These are phyloP conservation scores for Gynandropsis gynandra DNA, from an alignment of 345 rosid species.

Conservation along the genomic window DNA sequence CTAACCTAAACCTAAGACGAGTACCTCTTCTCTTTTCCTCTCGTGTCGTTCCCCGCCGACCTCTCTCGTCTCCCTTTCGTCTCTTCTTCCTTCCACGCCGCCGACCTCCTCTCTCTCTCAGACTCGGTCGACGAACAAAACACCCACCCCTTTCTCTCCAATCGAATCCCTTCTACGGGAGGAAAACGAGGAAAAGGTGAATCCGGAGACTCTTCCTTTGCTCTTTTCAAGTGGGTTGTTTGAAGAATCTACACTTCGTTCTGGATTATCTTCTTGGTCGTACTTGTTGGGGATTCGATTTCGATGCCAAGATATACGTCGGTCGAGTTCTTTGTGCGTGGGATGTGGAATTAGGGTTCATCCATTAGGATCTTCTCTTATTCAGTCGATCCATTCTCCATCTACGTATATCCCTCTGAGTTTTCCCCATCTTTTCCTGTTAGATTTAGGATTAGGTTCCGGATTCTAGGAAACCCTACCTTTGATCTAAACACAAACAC, in stretches of 20 bases:
- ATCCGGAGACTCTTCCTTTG: background rate
- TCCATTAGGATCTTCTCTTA: background rate
- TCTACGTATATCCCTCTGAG: conserved; percentile 3
- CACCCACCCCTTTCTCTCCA: conserved; percentile 10
- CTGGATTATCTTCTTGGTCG: conserved; percentile 3
- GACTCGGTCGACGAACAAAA: conserved; percentile 31
- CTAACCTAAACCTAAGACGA: too few relatives aligned
- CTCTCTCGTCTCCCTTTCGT: too few relatives aligned
- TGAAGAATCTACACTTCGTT: background rate
- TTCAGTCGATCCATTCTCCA: conserved; percentile 5
- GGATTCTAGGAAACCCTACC: conserved; percentile 26
- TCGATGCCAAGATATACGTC: conserved; percentile 14
- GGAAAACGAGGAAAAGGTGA: background rate
- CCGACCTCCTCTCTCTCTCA: conserved; percentile 30
- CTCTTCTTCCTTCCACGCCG: too few relatives aligned
- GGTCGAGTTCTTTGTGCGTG: conserved; percentile 13
- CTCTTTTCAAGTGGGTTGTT: background rate
- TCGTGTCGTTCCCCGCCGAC: too few relatives aligned
- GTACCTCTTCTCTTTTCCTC: too few relatives aligned
- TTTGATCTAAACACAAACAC: conserved; percentile 19
- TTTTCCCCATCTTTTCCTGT: background rate
- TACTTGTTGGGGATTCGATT: conserved; percentile 24
- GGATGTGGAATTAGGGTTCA: background rate
- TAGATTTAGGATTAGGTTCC: conserved; percentile 17
- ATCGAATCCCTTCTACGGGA: conserved; percentile 19